These are phyloP conservation scores for Pyropia haitanensis DNA, from an alignment of 23 red algal genomes.

Conservation along the genomic window DNA sequence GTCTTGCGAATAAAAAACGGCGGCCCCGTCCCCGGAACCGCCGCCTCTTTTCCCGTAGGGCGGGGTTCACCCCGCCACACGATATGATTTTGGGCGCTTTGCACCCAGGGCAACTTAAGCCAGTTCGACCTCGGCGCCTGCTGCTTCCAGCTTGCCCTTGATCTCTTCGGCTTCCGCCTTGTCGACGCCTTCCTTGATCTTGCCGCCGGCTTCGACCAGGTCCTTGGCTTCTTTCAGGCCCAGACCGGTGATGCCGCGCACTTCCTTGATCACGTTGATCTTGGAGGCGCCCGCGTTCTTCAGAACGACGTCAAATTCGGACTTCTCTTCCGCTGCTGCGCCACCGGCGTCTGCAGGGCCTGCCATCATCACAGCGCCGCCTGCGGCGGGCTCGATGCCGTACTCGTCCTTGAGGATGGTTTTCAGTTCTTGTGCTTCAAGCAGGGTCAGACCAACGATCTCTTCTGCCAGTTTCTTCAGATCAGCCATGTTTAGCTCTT, in stretches of 20 bases:
- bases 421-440: conserved; percentile 16
- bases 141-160: conserved; percentile 1
- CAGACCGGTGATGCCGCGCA: conserved; percentile 16
- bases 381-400: conserved; percentile 2
- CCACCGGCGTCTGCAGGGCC: background rate
- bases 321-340: conserved; percentile 3
- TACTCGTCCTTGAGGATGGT: conserved; percentile 1
- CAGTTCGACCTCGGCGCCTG: background rate
- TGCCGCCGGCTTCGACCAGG: conserved; percentile 22
- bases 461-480: too few relatives aligned
- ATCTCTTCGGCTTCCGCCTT: conserved; percentile 31
- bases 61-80: background rate
- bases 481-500: too few relatives aligned
- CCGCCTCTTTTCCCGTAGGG: too few relatives aligned
- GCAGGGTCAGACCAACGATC: conserved; percentile 20
- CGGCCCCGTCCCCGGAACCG: too few relatives aligned
- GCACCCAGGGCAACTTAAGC: background rate
- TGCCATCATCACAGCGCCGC: background rate
- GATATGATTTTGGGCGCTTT: too few relatives aligned
- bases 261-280: conserved; percentile 44
- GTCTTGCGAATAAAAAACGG: too few relatives aligned
- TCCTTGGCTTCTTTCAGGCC: conserved; percentile 58
- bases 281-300: conserved; percentile 14
- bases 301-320: conserved; percentile 25
- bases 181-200: conserved; percentile 18